Evolutionary conservation across 805 yeast genomes (phyloP).

Genomic region (Dipodascopsis uninucleata): DNA sequence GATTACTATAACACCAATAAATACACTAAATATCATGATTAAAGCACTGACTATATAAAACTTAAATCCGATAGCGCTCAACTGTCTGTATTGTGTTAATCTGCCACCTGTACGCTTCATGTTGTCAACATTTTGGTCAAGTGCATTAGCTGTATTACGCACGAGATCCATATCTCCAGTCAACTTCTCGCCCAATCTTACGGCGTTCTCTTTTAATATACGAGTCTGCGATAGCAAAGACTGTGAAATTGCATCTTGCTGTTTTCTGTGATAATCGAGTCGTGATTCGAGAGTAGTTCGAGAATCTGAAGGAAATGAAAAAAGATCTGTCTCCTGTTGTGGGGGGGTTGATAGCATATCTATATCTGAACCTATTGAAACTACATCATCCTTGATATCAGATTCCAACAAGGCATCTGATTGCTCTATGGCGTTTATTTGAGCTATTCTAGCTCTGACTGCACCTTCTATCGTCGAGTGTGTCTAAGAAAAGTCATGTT

Average conservation of each 20-base stretch:
- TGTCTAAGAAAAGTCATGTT: too few species aligned
- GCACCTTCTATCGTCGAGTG: too few species aligned
- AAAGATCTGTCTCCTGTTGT: constrained; percentile 1
- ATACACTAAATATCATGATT: constrained; percentile 36
- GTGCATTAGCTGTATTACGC: constrained; percentile 35
- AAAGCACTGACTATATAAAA: constrained; percentile 39
- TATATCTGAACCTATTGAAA: too few species aligned
- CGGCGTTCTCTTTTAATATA: constrained; percentile 48
- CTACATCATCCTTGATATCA: too few species aligned
- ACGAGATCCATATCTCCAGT: constrained; percentile 38
- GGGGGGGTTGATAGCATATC: constrained; percentile 8
- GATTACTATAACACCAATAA: constrained; percentile 37
- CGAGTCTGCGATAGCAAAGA: constrained; percentile 50
- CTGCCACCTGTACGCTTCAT: constrained; percentile 38
- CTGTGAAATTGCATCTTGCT: constrained; percentile 47
- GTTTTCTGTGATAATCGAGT: constrained; percentile 27
- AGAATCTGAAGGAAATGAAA: constrained; percentile 6
- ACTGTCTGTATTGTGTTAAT: constrained; percentile 35
- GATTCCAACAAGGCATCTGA: too few species aligned
- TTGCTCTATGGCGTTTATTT: too few species aligned
- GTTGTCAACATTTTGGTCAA: constrained; percentile 35
- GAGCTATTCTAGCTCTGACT: too few species aligned
- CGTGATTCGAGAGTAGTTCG: constrained; percentile 22
- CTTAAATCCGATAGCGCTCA: constrained; percentile 41
- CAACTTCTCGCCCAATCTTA: constrained; percentile 42